Evolutionary conservation across 495 filamentous ascomycete species (phyloP).

Genomic region (Tuber borchii): DNA sequence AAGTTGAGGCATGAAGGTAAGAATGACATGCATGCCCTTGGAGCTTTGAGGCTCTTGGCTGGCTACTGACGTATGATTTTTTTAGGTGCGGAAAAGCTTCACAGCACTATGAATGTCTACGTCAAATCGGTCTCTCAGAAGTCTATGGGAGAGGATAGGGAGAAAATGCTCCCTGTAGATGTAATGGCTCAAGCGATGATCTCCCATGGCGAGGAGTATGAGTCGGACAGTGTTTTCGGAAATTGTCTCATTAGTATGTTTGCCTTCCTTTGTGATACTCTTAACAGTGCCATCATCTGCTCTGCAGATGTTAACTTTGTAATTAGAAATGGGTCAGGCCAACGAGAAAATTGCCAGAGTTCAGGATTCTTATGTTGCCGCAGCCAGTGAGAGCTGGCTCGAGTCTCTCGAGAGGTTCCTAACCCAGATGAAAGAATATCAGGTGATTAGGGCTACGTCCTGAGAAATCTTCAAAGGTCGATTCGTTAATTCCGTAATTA

Average conservation of each 20-base stretch:
- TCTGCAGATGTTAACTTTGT: slow-evolving; percentile 10
- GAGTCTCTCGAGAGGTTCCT: slow-evolving; percentile 84
- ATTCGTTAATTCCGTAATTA: slow-evolving; percentile 9
- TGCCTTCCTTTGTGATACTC: not conserved
- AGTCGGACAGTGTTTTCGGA: slow-evolving; percentile 84
- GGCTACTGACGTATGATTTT: not conserved
- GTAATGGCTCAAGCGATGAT: slow-evolving; percentile 85
- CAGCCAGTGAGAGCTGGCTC: slow-evolving; percentile 82
- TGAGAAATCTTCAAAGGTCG: not conserved
- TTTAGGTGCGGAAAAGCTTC: slow-evolving; percentile 82
- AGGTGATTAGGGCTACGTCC: slow-evolving; percentile 50
- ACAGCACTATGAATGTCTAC: slow-evolving; percentile 81
- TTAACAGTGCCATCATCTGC: not conserved
- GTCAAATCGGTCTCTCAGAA: slow-evolving; percentile 86
- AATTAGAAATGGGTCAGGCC: slow-evolving; percentile 64
- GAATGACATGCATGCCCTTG: slow-evolving; percentile 23
- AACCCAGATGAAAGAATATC: slow-evolving; percentile 96
- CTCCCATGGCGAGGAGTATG: slow-evolving; percentile 87
- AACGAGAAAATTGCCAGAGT: slow-evolving; percentile 83
- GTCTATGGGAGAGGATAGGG: slow-evolving; percentile 68
- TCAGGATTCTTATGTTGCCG: slow-evolving; percentile 75
- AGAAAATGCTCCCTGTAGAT: slow-evolving; percentile 70
- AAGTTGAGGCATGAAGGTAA: slow-evolving; percentile 80
- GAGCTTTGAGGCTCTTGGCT: not conserved
- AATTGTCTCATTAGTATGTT: slow-evolving; percentile 71